Evolutionary conservation across 805 yeast species (phyloP).

Genomic region (Tetrapisispora pingtungensis): DNA sequence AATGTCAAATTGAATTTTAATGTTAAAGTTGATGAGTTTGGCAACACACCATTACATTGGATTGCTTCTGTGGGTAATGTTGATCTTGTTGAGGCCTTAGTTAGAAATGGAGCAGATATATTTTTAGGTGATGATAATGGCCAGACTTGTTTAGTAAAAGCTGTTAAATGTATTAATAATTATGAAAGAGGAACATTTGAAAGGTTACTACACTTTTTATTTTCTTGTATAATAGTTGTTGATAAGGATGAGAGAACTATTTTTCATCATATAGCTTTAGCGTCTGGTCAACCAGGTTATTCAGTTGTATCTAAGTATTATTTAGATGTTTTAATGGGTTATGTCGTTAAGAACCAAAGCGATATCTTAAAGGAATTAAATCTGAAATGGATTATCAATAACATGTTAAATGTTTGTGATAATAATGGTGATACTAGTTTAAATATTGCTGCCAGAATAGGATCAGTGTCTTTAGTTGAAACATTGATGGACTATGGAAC

Average conservation of each 20-base stretch:
- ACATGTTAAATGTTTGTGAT: slow-evolving; percentile 81
- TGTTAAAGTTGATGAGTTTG: slow-evolving; percentile 84
- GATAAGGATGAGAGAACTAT: slow-evolving; percentile 72
- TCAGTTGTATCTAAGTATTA: slow-evolving; percentile 66
- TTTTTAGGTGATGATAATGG: slow-evolving; percentile 66
- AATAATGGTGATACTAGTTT: slow-evolving; percentile 90
- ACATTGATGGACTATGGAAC: slow-evolving; percentile 84
- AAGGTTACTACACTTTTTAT: slow-evolving; percentile 56
- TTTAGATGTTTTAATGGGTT: slow-evolving; percentile 59
- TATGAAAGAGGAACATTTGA: slow-evolving; percentile 71
- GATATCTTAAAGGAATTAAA: slow-evolving; percentile 40
- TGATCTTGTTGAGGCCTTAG: slow-evolving; percentile 56
- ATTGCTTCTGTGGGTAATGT: slow-evolving; percentile 83
- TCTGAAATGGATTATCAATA: slow-evolving; percentile 49
- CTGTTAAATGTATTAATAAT: slow-evolving; percentile 64
- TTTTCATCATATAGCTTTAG: slow-evolving; percentile 75
- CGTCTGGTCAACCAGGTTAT: slow-evolving; percentile 69
- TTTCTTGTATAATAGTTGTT: slow-evolving; percentile 57
- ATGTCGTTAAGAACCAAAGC: slow-evolving; percentile 50
- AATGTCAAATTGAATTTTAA: slow-evolving; percentile 43
- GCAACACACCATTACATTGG: slow-evolving; percentile 93
- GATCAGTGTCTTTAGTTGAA: slow-evolving; percentile 69
- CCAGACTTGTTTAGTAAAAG: slow-evolving; percentile 77
- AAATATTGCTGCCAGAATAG: slow-evolving; percentile 84
- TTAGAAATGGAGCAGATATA: slow-evolving; percentile 57